Base-by-base conservation (phyloP, 1,284 basidiomycete genomes). In the Papiliotrema terrestris region DNA sequence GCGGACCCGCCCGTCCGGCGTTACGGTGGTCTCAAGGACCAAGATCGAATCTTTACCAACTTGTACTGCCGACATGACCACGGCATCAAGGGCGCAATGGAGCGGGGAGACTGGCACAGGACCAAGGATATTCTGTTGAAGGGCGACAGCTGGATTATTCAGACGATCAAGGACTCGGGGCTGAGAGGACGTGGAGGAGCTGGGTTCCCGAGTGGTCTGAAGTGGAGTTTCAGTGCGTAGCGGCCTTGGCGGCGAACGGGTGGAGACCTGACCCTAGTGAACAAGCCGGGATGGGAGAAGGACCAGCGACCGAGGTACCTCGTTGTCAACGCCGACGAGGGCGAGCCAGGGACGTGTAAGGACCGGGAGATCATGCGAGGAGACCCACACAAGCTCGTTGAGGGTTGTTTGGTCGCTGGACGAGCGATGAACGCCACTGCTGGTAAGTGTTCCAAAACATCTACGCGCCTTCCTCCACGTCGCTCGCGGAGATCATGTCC, bases 331-430 rank as follows among this genome's bases (percentile, higher is more conserved):
- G 95, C 95, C 42, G 95, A 98, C 72, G 95, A 98, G 79, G 95
- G 95, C 58, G 95, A 98, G 78, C 96, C 95, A 1, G 95, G 95
- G 32, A 98, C 96, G 2, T 98, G 95, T 84, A 98, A 98, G 79
- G 95, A 98, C 78, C 88, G 95, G 47, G 95, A 98, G 79, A 98
- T 98, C 71, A 83, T 98, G 74, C 89, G 96, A 56, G 94, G 94
- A 35, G 95, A 98, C 78, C 95, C 95, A 2, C 95, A 98, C 82
- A 98, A 98, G 76, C 87, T 98, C 56, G 83, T 98, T 67, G 96
- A 98, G 78, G 95, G 95, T 32, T 98, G 96, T 77, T 84, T 98
- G 49, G 88, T 98, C 57, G 95, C 95, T 46, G 95, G 95, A n/a
- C 88, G 95, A 57, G 88, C 83, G 19, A 98, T 98, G 95, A 98